Evolutionary conservation across 2,329 filamentous ascomycete genomes (phyloP).

Genomic region (Fusarium pseudograminearum): DNA sequence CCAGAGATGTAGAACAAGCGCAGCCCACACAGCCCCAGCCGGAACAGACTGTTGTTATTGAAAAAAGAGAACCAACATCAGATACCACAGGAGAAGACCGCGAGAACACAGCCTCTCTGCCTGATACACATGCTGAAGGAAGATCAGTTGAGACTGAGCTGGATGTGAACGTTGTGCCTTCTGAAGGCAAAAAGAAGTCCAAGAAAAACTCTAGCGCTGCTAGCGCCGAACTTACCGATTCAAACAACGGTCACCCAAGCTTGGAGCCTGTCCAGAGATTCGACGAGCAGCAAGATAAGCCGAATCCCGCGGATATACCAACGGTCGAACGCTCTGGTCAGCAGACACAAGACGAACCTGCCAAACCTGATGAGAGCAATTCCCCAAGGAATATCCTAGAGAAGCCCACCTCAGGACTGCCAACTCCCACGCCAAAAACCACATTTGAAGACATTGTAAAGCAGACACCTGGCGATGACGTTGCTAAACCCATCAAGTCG

Average conservation of each 20-base stretch:
- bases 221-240: not conserved
- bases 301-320: not conserved
- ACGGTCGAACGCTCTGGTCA: not conserved
- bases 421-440: slow-evolving; percentile 7
- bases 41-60: not conserved
- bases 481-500: slow-evolving; percentile 1
- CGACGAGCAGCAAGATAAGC: not conserved
- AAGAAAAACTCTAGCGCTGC: not conserved
- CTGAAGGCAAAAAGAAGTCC: slow-evolving; percentile 32
- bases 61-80: not conserved
- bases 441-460: not conserved
- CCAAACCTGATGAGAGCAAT: not conserved
- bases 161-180: not conserved
- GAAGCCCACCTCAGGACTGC: not conserved
- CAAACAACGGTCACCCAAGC: not conserved
- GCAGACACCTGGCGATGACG: not conserved
- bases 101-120: not conserved
- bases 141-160: not conserved
- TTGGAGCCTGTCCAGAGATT: not conserved
- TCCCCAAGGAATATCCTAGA: not conserved
- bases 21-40: not conserved
- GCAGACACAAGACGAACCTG: not conserved
- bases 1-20: not conserved
- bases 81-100: not conserved
- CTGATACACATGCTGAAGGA: not conserved